A percentile compares a stretch with the other conserved stretches of the same genome.
Conservation (phyloP, 805 yeast genomes). For the Wickerhamiella azyma region DNA sequence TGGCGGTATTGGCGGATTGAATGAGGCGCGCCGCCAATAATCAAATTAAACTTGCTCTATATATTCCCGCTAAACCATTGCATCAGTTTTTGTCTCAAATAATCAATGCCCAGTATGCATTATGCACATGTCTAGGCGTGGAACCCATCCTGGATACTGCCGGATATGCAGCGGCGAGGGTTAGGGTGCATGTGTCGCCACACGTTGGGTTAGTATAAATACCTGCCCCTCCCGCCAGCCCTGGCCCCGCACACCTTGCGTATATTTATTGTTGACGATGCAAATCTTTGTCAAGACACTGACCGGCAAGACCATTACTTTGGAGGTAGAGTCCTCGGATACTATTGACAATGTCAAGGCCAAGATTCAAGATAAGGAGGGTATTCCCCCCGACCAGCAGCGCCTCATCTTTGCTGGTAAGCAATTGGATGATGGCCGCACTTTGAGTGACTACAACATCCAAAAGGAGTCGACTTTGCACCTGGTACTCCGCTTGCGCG, state of each 20-base stretch:
- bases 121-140: background rate
- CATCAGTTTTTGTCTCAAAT: background rate
- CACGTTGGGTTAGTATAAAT: conserved; percentile 5
- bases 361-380: conserved; percentile 93
- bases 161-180: background rate
- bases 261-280: conserved; percentile 35
- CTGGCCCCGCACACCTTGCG: background rate
- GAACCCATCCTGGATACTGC: conserved; percentile 2
- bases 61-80: background rate
- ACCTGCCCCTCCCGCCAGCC: background rate
- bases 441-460: conserved; percentile 86
- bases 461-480: conserved; percentile 87
- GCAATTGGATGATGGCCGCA: conserved; percentile 93
- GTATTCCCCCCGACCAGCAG: conserved; percentile 95
- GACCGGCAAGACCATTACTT: conserved; percentile 82
- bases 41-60: background rate
- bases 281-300: conserved; percentile 83
- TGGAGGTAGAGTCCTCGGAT: conserved; percentile 87
- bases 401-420: conserved; percentile 92
- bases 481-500: conserved; percentile 76
- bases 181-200: background rate
- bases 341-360: conserved; percentile 91
- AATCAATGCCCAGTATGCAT: conserved; percentile 29
- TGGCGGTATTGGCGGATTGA: background rate
- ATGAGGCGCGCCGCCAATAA: background rate